Evolutionary conservation across 2,329 filamentous ascomycete species (phyloP), one percentile per base, ranked within the genome.

Genomic region (Colletotrichum nymphaeae): DNA sequence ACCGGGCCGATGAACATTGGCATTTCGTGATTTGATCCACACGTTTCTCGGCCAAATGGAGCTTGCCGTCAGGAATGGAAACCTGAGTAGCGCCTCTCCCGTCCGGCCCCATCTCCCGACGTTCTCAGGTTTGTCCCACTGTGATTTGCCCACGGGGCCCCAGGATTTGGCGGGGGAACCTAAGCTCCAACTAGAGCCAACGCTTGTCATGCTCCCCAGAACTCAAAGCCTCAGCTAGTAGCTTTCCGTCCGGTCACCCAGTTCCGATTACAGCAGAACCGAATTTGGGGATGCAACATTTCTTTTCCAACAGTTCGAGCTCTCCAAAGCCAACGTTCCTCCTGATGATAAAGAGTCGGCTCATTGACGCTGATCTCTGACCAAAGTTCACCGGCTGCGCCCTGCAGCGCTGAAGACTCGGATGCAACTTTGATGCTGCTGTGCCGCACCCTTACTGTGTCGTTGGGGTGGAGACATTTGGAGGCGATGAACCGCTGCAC

Each of bases 61-160:
- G 26, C 58, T 24, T 30, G 14, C 26, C 24, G 32, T 46, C 52
- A 32, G 42, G 30, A 49, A 57, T 35, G 12, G 12, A 53, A 56
- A 26, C 24, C 42, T 12, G 22, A 63, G 19, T 32, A 49, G 63
- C 37, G 59, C 58, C 14, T 37, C 55, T 69, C 52, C 65, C 58
- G 69, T 19, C 42, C 65, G 66, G 66, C 69, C 69, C 69, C 69
- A 64, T 69, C 58, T 69, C 24, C 69, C 69, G 58, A 28, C 26
- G 3, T 59, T 37, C 22, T 35, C 19, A 62, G 32, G 26, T 35
- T 19, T 67, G 30, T 49, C 46, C 12, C 24, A 16, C n/a, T 28
- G n/a, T 24, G 26, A 46, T 12, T 49, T 46, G 35, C 22, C 42
- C 37, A 46, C 53, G 28, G 65, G 66, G 58, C 66, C 58, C 59